Base-by-base conservation (phyloP, 164 flowering plant genomes). In the Litsea cubeba region DNA sequence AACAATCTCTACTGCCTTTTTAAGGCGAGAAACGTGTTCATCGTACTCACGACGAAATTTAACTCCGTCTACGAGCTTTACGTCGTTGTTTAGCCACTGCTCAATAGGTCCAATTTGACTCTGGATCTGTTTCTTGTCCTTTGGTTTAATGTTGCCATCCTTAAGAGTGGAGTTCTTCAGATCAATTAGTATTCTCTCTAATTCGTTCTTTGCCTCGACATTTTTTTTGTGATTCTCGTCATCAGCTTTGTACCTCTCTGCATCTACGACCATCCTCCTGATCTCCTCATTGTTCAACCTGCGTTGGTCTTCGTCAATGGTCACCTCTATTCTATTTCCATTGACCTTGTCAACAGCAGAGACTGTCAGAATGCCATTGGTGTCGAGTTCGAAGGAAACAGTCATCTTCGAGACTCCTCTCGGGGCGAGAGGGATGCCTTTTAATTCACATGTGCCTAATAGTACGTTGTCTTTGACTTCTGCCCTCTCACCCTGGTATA, bases 401-500 rank as follows among this genome's bases (percentile, higher is more conserved):
- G 79, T 83, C 72, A 86, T 79, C 72, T 85, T 80, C 0, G 88
- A 83, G 18, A 82, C 88, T 17, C 88, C 86, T 28, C 87, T 77
- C 10, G 90, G 90, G 2, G 90, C 92, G 0, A 88, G 89, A 40
- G 88, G 88, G 50, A 87, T 83, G 25, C 90, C 88, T 50, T 85
- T 78, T 12, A 88, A 81, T 76, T 77, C 83, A 32, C 87, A 87
- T 26, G 85, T 83, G 8, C 90, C 89, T 51, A 87, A 76, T 60
- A 86, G 72, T 64, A 87, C 82, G 82, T 87, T 87, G 78, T 87
- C 90, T 46, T 79, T 80, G 35, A 89, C 82, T 26, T 82, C 77
- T 12, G 87, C 78, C 51, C 89, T 84, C 79, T 89, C 93, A 46
- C 93, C 93, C 70, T 89, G 88, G 25, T 80, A 89, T 3, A 89